Base-by-base conservation (phyloP, 2,329 filamentous ascomycete genomes). In the Chrysoporthe puriensis region DNA sequence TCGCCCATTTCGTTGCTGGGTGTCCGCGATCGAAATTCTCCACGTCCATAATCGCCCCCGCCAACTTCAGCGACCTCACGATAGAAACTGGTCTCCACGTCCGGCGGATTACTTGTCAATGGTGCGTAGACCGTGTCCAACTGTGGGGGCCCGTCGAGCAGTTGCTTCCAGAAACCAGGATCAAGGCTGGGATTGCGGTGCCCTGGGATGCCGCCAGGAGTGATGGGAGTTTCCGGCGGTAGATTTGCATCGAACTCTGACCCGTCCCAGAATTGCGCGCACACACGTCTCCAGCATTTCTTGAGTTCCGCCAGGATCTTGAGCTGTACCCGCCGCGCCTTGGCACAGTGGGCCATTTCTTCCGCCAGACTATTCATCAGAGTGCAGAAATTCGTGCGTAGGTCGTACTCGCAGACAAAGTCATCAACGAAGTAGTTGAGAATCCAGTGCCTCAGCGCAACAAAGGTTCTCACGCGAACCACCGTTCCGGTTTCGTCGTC, bases 341-440 rank as follows among this genome's bases (percentile, higher is more conserved):
- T 74, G 1, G 76, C 73, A 21, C 85, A 80, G 54, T 81, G 77
- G 0, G 81, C 81, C 9, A 90, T 75, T 68, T 89, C 87, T 18
- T 84, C 81, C 4, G 87, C 84, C 58, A 90, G 85, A 62, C 84
- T 82, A 76, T 98, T 97, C 68, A 97, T 84, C 9, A 94, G 84
- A 43, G 89, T 84, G 79, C 95, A 97, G 76, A 97, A 97, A 18
- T 88, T 87, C 5, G 86, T 82, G 9, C 95, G 90, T 43, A 98
- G 83, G 57, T 86, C 82, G 75, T 91, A 90, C 75, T 94, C 89
- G 34, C 90, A 79, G 52, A 96, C 88, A 76, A 97, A 99, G 76
- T 99, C 96, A 76, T 99, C 96, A 66, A 92, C 86, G 73, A 98
- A 99, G 78, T 99, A 99, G 77, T 99, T 99, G 70, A 99, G 81